Conservation (phyloP, 116 monocot genomes). For the Papilionanthe hybrid region DNA sequence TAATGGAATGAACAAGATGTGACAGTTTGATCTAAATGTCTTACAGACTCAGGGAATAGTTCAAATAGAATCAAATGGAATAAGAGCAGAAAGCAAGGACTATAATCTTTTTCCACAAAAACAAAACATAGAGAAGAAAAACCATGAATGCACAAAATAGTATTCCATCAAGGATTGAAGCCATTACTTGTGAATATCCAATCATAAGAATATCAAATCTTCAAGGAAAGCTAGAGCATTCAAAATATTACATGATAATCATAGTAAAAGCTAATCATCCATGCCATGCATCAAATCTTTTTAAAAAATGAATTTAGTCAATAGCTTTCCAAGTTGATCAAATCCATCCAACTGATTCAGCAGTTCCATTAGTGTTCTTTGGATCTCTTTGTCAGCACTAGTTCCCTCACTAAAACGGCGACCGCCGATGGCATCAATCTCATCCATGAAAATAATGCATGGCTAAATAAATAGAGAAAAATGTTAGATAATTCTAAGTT, state of each 20-base stretch:
- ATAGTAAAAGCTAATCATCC: background rate
- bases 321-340: constrained; percentile 94
- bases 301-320: background rate
- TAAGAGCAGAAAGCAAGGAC: no score
- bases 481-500: background rate
- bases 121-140: no score
- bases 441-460: constrained; percentile 99
- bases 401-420: constrained; percentile 98
- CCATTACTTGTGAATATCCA: no score
- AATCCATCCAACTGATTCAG: constrained; percentile 99
- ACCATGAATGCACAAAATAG: no score
- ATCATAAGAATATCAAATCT: no score
- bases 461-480: constrained; percentile 37
- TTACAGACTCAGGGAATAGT: no score
- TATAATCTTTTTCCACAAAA: no score
- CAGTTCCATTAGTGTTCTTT: constrained; percentile 95
- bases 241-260: background rate
- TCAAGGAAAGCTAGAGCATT: background rate
- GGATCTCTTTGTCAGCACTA: constrained; percentile 98
- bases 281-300: background rate
- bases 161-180: no score
- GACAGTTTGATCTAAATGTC: no score
- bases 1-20: no score
- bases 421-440: constrained; percentile 98
- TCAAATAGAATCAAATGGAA: no score